These are phyloP conservation scores for Coprinellus micaceus DNA, from an alignment of 768 basidiomycete species.

Conservation along the genomic window DNA sequence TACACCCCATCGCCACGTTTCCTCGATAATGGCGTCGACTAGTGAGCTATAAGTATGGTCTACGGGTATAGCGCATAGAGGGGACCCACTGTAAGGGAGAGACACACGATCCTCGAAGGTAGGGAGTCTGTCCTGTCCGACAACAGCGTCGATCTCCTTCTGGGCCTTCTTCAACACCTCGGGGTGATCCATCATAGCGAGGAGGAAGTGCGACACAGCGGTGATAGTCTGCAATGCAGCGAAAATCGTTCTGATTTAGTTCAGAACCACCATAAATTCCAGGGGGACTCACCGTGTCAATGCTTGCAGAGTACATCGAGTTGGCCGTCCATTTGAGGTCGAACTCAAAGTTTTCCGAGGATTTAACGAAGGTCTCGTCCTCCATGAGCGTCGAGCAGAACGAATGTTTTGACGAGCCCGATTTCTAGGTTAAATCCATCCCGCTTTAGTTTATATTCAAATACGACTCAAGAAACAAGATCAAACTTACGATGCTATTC, in stretches of 20 bases:
- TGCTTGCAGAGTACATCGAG: constrained; percentile 70
- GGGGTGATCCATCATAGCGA: constrained; percentile 64
- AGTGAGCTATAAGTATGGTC: constrained; percentile 2
- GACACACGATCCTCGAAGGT: constrained; percentile 49
- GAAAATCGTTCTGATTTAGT: background rate
- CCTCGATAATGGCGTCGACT: constrained; percentile 54
- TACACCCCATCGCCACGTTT: constrained; percentile 53
- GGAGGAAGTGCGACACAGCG: constrained; percentile 54
- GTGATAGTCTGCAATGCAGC: constrained; percentile 46
- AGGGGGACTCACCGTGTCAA: constrained; percentile 51
- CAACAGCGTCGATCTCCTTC: constrained; percentile 59
- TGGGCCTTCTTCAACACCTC: constrained; percentile 56
- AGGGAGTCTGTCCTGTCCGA: constrained; percentile 56
- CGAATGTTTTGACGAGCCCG: constrained; percentile 35
- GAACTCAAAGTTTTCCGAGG: constrained; percentile 47
- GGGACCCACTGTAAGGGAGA: constrained; percentile 51
- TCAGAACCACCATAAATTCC: background rate
- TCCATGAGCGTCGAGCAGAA: constrained; percentile 56
- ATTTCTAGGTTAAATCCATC: constrained; percentile 30
- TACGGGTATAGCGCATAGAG: background rate
- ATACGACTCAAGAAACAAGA: constrained; percentile 1
- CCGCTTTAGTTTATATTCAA: constrained; percentile 8
- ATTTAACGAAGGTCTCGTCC: constrained; percentile 33
- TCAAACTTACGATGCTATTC: constrained; percentile 47
- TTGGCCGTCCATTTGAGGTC: constrained; percentile 83